Base-by-base conservation (phyloP, 78 protist genomes). In the Planoprotostelium fungivorum region DNA sequence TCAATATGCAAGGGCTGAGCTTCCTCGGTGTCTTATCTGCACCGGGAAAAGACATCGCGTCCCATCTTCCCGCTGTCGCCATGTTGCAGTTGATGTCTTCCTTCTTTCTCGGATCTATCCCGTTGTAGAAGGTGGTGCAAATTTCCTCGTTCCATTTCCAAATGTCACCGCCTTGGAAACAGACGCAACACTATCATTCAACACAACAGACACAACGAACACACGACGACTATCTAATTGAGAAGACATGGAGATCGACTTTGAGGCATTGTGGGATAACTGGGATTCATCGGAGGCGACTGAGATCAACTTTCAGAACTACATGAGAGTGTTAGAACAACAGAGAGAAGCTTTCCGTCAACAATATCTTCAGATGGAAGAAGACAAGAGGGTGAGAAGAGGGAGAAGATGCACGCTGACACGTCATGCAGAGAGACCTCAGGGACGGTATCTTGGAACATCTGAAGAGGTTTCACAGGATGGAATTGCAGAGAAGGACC, bases 51-150 rank as follows among this genome's bases (percentile, higher is more conserved):
- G 73, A 5, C 31, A 51, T 5, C 31, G 73, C 5, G 16, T 51
- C 73, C 73, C 73, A 51, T 51, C 16, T 51, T 51, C 73, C 73
- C 5, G 73, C 73, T 25, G 73, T 51, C 16, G 73, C 73, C 73
- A 63, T 39, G 88, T 36, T 34, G 88, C 88, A 16, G 83, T 86
- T 35, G 89, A 34, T 83, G 28, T 34, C 63, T 36, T 29, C 94
- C 94, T 88, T 36, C 38, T 29, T n/a, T 84, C 90, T 35, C 91
- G 86, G 86, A n/a, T n/a, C n/a, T 87, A 88, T 38, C 89, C 89
- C 73, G 35, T 37, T 38, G 73, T 73, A 88, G 63, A 73, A 84
- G 73, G 63, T 88, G 28, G n/a, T 87, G 23, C 23, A 1, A 23
- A 29, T 87, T 1, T 87, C n/a, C 39, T 87, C 5, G 38, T 16